Base-by-base conservation (phyloP, 2,329 filamentous ascomycete species). In the Chalara sp. region DNA sequence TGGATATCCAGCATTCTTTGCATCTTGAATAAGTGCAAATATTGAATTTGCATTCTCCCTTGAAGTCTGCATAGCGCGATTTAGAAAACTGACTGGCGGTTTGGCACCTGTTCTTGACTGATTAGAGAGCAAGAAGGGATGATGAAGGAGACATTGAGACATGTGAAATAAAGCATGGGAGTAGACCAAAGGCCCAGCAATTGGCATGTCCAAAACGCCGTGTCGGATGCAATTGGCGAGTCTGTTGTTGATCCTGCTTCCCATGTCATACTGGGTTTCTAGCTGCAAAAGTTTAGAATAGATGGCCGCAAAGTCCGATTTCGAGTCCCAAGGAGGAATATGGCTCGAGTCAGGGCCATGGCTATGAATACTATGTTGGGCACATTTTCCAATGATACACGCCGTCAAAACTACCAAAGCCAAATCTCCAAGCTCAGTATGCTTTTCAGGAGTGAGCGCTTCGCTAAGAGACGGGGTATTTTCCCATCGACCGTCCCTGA, bases 61-160 rank as follows among this genome's bases (percentile, higher is more conserved):
- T 13, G 61, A 58, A 32, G 49, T 57, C 39, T 65, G 56, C 0
- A 67, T 53, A 5, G 60, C 57, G 8, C 60, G 58, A 13, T 56
- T 44, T 6, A 60, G 54, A 45, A 69, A 69, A 52, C 65, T 68
- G 28, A 55, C 33, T 1, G 65, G 65, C 5, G 59, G 55, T 28
- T 63, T 67, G 6, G 54, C 53, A 0, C 56, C 57, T 2, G 53
- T 50, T 32, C 58, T 58, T 3, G 67, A 54, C 6, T 63, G 56
- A 29, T 62, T 52, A 1, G 59, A 58, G 4, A 69, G 49, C 6
- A 67, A 53, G 48, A 69, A 68, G 0, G 66, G 67, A 48, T 70
- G 68, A 51, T 68, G 61, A 3, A 70, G 53, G n/a, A 69, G 51
- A 49, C 65, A 68, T 32, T 69, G 63, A 37, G 61, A 65, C 6